phyloP scores from a whole-genome alignment of 768 basidiomycete genomes.

The Inosperma sp. region DNA sequence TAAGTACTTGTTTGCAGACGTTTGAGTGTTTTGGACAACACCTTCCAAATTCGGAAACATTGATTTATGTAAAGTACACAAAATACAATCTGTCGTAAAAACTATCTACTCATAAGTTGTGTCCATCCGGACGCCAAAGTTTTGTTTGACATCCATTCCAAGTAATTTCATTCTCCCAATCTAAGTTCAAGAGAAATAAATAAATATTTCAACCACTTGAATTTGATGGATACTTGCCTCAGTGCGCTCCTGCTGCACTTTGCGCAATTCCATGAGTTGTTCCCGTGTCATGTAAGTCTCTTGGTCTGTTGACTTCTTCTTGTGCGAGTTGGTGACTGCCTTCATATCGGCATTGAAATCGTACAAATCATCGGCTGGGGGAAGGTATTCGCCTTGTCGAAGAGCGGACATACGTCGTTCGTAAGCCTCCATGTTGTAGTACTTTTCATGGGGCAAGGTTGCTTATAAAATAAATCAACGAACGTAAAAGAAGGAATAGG shows the following conservation, averaged over 20 bases:
- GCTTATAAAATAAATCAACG: slow-evolving; percentile 40
- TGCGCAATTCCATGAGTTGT: slow-evolving; percentile 75
- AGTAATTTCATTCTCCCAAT: slow-evolving; percentile 79
- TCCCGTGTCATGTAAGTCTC: slow-evolving; percentile 76
- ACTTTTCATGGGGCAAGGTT: slow-evolving; percentile 91
- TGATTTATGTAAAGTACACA: neutral
- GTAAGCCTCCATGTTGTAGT: slow-evolving; percentile 85
- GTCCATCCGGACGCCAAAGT: slow-evolving; percentile 86
- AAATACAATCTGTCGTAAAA: too few species aligned
- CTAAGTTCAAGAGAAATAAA: slow-evolving; percentile 29
- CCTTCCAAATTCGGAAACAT: too few species aligned
- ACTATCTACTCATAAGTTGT: slow-evolving; percentile 1
- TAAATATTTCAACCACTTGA: neutral
- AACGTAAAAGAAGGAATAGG: neutral
- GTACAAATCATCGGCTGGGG: slow-evolving; percentile 67
- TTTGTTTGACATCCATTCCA: slow-evolving; percentile 85
- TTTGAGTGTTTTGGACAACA: too few species aligned
- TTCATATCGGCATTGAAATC: slow-evolving; percentile 83
- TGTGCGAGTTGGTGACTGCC: slow-evolving; percentile 66
- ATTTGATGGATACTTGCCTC: slow-evolving; percentile 48
- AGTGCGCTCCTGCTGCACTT: slow-evolving; percentile 79
- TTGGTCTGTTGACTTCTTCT: slow-evolving; percentile 58
- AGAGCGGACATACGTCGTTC: slow-evolving; percentile 81
- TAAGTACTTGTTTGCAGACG: too few species aligned
- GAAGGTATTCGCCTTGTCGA: slow-evolving; percentile 77